Percentiles rank a stretch among this genome's conserved stretches.
Evolutionary conservation across 1,284 basidiomycete species (phyloP).

Genomic region (Marasmius sp.): DNA sequence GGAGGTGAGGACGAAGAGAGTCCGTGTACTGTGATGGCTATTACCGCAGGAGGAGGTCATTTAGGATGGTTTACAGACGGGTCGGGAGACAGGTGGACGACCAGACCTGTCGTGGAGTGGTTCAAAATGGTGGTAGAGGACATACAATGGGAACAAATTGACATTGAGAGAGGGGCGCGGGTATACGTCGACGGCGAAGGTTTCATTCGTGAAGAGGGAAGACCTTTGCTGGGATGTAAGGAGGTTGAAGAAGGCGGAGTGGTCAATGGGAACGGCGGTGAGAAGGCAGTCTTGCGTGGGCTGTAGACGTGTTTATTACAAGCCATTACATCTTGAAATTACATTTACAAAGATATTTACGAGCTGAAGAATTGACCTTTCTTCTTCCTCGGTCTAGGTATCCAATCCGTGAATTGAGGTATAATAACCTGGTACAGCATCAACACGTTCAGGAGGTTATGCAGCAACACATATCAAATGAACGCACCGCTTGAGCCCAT

Average conservation of each 20-base stretch:
- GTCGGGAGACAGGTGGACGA: constrained; percentile 60
- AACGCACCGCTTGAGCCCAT: constrained; percentile 12
- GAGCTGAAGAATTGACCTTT: background rate
- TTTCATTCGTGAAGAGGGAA: constrained; percentile 56
- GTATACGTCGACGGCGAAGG: constrained; percentile 52
- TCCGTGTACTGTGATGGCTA: constrained; percentile 65
- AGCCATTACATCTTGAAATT: background rate
- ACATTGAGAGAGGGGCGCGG: constrained; percentile 24
- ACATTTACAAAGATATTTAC: background rate
- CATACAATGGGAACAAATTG: constrained; percentile 33
- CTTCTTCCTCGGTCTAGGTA: constrained; percentile 7
- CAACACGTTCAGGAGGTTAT: background rate
- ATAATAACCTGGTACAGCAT: constrained; percentile 9
- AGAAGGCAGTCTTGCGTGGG: constrained; percentile 5
- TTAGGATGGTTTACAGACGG: constrained; percentile 88
- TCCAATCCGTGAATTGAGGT: constrained; percentile 14
- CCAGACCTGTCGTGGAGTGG: constrained; percentile 77
- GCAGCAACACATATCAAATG: background rate
- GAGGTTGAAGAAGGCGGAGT: constrained; percentile 30
- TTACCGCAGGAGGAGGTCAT: constrained; percentile 87
- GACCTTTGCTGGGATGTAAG: constrained; percentile 47
- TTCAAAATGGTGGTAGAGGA: constrained; percentile 58
- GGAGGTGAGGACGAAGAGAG: constrained; percentile 46
- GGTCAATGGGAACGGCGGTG: constrained; percentile 13
- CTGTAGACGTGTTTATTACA: background rate